Evolutionary conservation across 805 yeast species (phyloP).

Genomic region (Komagataella pseudopastoris): DNA sequence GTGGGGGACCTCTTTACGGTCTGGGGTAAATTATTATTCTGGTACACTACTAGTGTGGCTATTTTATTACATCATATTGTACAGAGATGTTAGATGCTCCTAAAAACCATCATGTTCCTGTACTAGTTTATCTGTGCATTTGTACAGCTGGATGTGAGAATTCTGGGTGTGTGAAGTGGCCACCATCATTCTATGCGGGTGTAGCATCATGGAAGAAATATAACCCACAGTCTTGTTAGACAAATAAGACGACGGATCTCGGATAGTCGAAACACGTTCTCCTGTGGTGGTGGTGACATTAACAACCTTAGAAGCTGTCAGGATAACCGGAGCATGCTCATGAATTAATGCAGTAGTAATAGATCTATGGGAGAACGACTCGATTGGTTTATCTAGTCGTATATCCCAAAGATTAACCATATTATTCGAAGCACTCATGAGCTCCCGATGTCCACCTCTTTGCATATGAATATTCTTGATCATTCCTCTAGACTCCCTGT

Average conservation of each 20-base stretch:
- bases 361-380: constrained; percentile 35
- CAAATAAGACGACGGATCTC: constrained; percentile 33
- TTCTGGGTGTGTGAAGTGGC: constrained; percentile 80
- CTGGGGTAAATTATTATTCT: neutral
- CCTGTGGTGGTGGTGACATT: constrained; percentile 84
- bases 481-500: constrained; percentile 23
- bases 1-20: neutral
- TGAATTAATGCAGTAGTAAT: constrained; percentile 71
- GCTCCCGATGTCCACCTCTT: constrained; percentile 88
- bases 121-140: constrained; percentile 23
- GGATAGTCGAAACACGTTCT: constrained; percentile 48
- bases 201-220: constrained; percentile 59
- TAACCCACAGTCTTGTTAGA: constrained; percentile 34
- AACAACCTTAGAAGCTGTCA: constrained; percentile 71
- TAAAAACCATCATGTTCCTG: constrained; percentile 5
- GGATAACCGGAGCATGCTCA: constrained; percentile 93
- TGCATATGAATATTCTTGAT: constrained; percentile 85
- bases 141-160: constrained; percentile 51
- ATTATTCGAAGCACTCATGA: constrained; percentile 72
- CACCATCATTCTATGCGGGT: constrained; percentile 90
- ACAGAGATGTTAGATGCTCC: neutral
- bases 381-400: constrained; percentile 57
- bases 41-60: neutral
- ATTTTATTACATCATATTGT: neutral
- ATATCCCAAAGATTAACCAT: constrained; percentile 85